A percentile compares a stretch with the other conserved stretches of the same genome.
Conservation (phyloP, 345 rosid genomes). For the Syzygium jambos region DNA sequence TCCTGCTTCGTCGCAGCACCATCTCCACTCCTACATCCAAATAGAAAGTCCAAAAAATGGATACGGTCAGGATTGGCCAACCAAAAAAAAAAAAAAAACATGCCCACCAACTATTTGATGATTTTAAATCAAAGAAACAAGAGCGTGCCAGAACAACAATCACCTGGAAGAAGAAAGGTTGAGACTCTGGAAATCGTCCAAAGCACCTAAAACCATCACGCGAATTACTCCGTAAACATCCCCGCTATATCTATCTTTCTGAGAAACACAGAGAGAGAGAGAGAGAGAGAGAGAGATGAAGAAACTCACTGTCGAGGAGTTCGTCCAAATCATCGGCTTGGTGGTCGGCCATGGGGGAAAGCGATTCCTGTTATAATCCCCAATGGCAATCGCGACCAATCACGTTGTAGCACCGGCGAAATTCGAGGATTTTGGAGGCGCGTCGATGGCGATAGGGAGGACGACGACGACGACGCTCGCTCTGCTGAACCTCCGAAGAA, state of each 20-base stretch:
- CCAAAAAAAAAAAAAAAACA: neutral
- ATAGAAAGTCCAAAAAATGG: neutral
- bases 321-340: constrained; percentile 83
- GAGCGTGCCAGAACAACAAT: constrained; percentile 9
- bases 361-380: neutral
- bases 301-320: constrained; percentile 77
- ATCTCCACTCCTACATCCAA: constrained; percentile 36
- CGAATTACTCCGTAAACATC: neutral
- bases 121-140: neutral
- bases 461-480: neutral
- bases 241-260: neutral
- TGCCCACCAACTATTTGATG: neutral
- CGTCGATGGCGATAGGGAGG: neutral
- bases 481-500: neutral
- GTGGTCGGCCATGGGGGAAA: constrained; percentile 35
- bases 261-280: neutral
- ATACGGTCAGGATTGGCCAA: neutral
- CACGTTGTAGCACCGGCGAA: neutral
- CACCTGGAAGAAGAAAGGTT: constrained; percentile 47
- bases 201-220: constrained; percentile 57
- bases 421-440: neutral
- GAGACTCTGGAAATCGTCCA: constrained; percentile 94
- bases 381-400: neutral
- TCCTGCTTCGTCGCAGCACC: constrained; percentile 27
- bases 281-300: neutral